Conservation (phyloP, 2,329 filamentous ascomycete species). For the Neocatenulostroma microsporum region DNA sequence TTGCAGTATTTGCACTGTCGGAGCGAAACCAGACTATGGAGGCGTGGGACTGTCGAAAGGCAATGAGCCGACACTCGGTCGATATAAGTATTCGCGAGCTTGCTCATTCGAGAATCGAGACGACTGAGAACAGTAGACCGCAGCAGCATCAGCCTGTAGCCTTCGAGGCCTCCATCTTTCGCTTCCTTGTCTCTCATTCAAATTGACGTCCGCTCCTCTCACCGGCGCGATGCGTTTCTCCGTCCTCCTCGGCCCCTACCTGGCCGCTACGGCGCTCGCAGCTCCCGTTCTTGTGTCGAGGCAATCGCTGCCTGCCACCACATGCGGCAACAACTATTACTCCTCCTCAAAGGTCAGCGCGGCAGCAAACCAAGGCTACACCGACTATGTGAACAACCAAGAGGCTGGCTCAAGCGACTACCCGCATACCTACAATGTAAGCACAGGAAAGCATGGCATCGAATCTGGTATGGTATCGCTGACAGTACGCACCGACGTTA, state of each 20-base stretch:
- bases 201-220: too few relatives aligned
- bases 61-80: too few relatives aligned
- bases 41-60: too few relatives aligned
- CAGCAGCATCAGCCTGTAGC: slow-evolving; percentile 8
- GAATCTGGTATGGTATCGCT: background rate
- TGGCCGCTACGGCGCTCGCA: slow-evolving; percentile 23
- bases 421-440: slow-evolving; percentile 23
- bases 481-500: too few relatives aligned
- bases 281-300: slow-evolving; percentile 26
- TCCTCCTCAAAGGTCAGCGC: slow-evolving; percentile 41
- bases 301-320: slow-evolving; percentile 40
- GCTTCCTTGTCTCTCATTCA: background rate
- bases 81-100: too few relatives aligned
- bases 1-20: too few relatives aligned
- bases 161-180: background rate
- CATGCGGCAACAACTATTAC: slow-evolving; percentile 50
- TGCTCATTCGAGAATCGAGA: too few relatives aligned
- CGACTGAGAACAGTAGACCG: too few relatives aligned
- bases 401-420: slow-evolving; percentile 31
- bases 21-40: too few relatives aligned
- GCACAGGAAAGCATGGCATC: slow-evolving; percentile 10
- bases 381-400: slow-evolving; percentile 35
- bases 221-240: slow-evolving; percentile 23
- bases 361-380: slow-evolving; percentile 47
- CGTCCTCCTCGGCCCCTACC: slow-evolving; percentile 21